A percentile compares a stretch with the other conserved stretches of the same genome.
Conservation (phyloP, 495 filamentous ascomycete genomes). For the Penicillium cosmopolitanum region DNA sequence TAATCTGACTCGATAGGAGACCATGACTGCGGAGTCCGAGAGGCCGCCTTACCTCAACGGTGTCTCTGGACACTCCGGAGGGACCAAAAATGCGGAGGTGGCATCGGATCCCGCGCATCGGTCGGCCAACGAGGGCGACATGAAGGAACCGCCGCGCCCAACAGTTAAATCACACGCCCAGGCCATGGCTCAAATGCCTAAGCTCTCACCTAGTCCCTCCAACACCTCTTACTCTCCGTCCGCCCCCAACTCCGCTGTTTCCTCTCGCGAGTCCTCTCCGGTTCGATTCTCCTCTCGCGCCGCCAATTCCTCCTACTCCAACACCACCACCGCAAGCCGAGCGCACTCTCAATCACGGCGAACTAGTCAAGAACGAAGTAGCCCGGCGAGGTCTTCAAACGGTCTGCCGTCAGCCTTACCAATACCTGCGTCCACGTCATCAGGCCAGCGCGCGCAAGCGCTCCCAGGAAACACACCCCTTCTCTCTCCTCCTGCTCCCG, state of each 20-base stretch:
- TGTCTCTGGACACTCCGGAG: slow-evolving; percentile 38
- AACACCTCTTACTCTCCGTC: slow-evolving; percentile 40
- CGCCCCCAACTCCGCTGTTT: slow-evolving; percentile 45
- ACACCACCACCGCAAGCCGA: slow-evolving; percentile 34
- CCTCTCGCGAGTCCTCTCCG: slow-evolving; percentile 56
- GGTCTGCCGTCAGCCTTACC: slow-evolving; percentile 41
- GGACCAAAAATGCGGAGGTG: slow-evolving; percentile 34
- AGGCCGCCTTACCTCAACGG: slow-evolving; percentile 46
- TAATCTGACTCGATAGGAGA: slow-evolving; percentile 36
- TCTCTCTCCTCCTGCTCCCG: slow-evolving; percentile 54
- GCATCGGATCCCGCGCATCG: slow-evolving; percentile 30
- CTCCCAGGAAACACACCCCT: slow-evolving; percentile 60
- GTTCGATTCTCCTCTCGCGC: slow-evolving; percentile 42
- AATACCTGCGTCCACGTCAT: slow-evolving; percentile 58
- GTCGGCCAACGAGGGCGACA: slow-evolving; percentile 38
- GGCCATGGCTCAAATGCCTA: slow-evolving; percentile 43
- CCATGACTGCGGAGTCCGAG: slow-evolving; percentile 51
- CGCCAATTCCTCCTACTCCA: slow-evolving; percentile 34
- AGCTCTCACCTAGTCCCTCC: slow-evolving; percentile 38
- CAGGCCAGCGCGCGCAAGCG: slow-evolving; percentile 66
- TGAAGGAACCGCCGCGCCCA: slow-evolving; percentile 37
- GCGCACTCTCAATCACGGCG: slow-evolving; percentile 64
- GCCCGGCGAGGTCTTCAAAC: slow-evolving; percentile 61
- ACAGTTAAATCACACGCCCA: slow-evolving; percentile 35
- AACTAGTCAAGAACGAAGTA: slow-evolving; percentile 65